Evolutionary conservation across 257 asterid genomes (phyloP), one percentile per base, ranked within the genome.

Genomic region (Penstemon eatonii): DNA sequence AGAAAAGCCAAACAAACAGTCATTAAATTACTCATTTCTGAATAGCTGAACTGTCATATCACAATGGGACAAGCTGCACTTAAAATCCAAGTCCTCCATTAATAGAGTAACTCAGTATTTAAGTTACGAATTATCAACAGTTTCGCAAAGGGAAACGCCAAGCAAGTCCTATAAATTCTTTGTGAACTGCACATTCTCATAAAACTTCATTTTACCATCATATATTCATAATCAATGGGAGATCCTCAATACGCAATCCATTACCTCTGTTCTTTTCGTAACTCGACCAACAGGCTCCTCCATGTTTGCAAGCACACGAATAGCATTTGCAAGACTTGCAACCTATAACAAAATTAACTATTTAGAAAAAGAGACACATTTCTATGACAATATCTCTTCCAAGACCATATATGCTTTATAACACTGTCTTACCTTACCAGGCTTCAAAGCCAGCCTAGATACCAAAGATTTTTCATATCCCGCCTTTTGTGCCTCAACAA

Each of bases 241-340:
- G 65, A 42, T 44, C 41, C 33, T 19, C 38, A 36, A 6, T 40
- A 39, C 47, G 4, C 54, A 39, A 52, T 72, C 75, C 43, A 63
- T 66, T 70, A 90, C 97, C 96, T 90, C 95, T 46, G 86, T 90
- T 78, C 84, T 88, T 75, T 75, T 79, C 84, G 85, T 67, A 72
- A 86, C 73, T 64, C 80, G 82, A 69, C 97, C 97, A 53, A 89
- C 82, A n/a, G 96, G 97, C 73, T 90, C 97, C 70, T 88, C 85
- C 96, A 90, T 85, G 67, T 88, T 82, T 3, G 96, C 96, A 61
- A 90, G 87, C 73, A 78, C 79, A 8, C 97, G 96, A 71, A 90
- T 73, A 40, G 97, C 83, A 65, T 81, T 86, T 67, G 95, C 92
- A 69, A 90, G 97, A 67, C 82, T 82, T 68, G 80, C 68, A 75